phyloP scores from a whole-genome alignment of 331 rosid species.

The Rosa hybrid region DNA sequence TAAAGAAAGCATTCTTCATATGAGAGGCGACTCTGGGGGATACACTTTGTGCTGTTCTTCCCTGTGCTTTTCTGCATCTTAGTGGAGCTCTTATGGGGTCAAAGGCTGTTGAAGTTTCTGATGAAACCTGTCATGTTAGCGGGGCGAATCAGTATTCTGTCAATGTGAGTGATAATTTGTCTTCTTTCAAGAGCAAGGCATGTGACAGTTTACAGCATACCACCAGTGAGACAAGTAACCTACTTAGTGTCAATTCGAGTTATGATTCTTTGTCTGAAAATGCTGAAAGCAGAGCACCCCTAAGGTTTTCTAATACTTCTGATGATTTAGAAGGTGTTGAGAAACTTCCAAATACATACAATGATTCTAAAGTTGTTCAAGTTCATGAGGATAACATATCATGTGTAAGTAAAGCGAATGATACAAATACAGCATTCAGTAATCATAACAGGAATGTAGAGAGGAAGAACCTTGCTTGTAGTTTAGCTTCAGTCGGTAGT shows the following conservation, averaged over 20 bases:
- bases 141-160: slow-evolving; percentile 54
- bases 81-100: slow-evolving; percentile 57
- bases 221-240: slow-evolving; percentile 64
- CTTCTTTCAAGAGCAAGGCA: slow-evolving; percentile 56
- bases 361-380: slow-evolving; percentile 49
- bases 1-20: slow-evolving; percentile 49
- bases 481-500: slow-evolving; percentile 55
- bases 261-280: slow-evolving; percentile 70
- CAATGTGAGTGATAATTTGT: slow-evolving; percentile 46
- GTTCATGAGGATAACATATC: slow-evolving; percentile 62
- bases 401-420: slow-evolving; percentile 61
- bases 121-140: slow-evolving; percentile 61
- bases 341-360: slow-evolving; percentile 33
- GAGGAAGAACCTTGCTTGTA: slow-evolving; percentile 36
- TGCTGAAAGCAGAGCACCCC: slow-evolving; percentile 60
- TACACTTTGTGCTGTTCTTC: slow-evolving; percentile 76
- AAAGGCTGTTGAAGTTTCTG: slow-evolving; percentile 61
- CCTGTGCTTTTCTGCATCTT: slow-evolving; percentile 82
- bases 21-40: slow-evolving; percentile 73
- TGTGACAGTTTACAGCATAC: slow-evolving; percentile 54
- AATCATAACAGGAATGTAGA: slow-evolving; percentile 44
- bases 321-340: slow-evolving; percentile 25
- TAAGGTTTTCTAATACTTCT: slow-evolving; percentile 30
- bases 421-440: slow-evolving; percentile 36
- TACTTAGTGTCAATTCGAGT: slow-evolving; percentile 54